Conservation (phyloP, 169 alveolate genomes). For the Cryptosporidium sp. region DNA sequence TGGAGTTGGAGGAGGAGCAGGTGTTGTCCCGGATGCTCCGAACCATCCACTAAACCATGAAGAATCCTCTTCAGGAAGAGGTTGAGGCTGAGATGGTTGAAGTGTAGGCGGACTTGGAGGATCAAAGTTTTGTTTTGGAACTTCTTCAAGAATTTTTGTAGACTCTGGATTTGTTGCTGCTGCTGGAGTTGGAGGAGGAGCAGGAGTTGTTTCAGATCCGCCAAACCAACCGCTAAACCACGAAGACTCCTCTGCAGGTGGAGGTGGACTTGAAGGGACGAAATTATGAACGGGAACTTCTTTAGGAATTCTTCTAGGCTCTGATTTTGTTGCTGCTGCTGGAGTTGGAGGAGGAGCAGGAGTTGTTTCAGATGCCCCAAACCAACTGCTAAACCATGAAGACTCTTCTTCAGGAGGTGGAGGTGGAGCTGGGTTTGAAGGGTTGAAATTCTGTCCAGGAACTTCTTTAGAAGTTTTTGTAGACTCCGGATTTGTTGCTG, state of each 20-base stretch:
- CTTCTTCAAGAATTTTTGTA: background rate
- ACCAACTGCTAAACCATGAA: constrained; percentile 66
- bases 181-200: constrained; percentile 52
- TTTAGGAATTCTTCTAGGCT: too few relatives aligned
- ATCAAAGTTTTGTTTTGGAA: background rate
- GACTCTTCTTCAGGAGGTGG: background rate
- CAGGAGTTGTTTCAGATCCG: constrained; percentile 52
- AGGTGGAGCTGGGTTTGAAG: too few relatives aligned
- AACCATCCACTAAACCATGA: constrained; percentile 73
- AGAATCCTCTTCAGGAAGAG: constrained; percentile 35
- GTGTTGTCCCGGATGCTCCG: constrained; percentile 37
- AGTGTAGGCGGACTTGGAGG: too few relatives aligned
- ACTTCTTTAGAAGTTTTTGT: background rate
- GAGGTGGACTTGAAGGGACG: background rate
- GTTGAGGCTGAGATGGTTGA: background rate
- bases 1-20: constrained; percentile 51
- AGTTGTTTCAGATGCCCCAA: constrained; percentile 54
- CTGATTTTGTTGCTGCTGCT: background rate
- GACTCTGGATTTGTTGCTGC: constrained; percentile 2
- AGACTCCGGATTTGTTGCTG: background rate
- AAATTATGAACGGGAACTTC: too few relatives aligned
- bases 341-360: constrained; percentile 65
- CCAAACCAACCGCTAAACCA: constrained; percentile 73
- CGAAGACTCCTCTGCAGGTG: constrained; percentile 43
- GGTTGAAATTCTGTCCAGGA: background rate